Conservation (phyloP, 805 yeast species). For the Starmerella floricola region DNA sequence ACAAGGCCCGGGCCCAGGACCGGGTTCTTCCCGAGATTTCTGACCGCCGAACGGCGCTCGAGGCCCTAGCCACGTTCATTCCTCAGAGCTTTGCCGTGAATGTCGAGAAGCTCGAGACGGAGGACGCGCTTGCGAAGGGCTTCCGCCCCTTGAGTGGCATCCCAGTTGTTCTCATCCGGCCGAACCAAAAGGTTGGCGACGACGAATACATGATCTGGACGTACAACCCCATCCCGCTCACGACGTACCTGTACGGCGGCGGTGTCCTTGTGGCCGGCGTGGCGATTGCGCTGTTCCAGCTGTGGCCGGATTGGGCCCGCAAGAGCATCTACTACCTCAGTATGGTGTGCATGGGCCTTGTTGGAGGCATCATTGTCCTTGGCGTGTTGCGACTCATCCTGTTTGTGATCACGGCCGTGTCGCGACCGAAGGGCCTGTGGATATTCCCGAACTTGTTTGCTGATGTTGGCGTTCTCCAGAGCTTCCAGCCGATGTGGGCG, state of each 20-base stretch:
- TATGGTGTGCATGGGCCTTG: conserved; percentile 57
- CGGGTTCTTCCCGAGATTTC: conserved; percentile 41
- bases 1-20: conserved; percentile 29
- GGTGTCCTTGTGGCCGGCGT: conserved; percentile 48
- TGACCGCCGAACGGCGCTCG: conserved; percentile 45
- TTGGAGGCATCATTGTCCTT: conserved; percentile 60
- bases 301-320: conserved; percentile 90
- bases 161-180: conserved; percentile 32
- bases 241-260: conserved; percentile 38
- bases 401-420: conserved; percentile 45
- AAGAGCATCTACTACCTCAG: conserved; percentile 84
- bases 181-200: conserved; percentile 32
- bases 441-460: conserved; percentile 89
- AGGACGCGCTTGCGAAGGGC: conserved; percentile 45
- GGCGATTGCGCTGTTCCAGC: conserved; percentile 65
- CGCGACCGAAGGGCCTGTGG: conserved; percentile 75
- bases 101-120: conserved; percentile 56
- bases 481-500: conserved; percentile 80
- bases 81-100: conserved; percentile 65
- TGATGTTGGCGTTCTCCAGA: conserved; percentile 86
- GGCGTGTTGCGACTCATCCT: conserved; percentile 71
- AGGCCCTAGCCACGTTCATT: conserved; percentile 54
- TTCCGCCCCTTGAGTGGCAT: conserved; percentile 58
- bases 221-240: conserved; percentile 60
- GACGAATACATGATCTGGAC: conserved; percentile 69